phyloP scores from a whole-genome alignment of 306 rosid genomes.

The Betula pendula region DNA sequence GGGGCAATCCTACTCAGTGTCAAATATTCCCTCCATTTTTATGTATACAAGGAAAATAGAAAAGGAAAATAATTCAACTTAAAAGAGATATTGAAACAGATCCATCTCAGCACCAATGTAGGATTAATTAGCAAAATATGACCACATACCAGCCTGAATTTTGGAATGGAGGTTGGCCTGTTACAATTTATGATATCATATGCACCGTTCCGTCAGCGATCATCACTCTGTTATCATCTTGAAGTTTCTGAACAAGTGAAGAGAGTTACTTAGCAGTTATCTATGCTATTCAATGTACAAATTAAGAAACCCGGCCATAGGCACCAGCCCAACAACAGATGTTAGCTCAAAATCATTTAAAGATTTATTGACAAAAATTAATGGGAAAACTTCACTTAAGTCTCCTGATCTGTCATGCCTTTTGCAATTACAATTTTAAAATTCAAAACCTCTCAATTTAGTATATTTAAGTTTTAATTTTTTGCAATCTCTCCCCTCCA shows the following conservation, averaged over 20 bases:
- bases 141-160: constrained; percentile 27
- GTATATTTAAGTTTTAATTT: too few relatives aligned
- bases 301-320: background rate
- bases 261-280: background rate
- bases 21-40: too few relatives aligned
- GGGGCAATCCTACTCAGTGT: too few relatives aligned
- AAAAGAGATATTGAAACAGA: constrained; percentile 8
- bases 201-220: constrained; percentile 69
- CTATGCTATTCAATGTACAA: background rate
- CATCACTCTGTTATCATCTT: constrained; percentile 86
- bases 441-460: too few relatives aligned
- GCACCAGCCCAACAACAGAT: background rate
- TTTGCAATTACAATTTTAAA: too few relatives aligned
- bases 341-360: background rate
- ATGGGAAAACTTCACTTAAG: too few relatives aligned
- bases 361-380: background rate
- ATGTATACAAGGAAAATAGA: background rate
- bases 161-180: constrained; percentile 16
- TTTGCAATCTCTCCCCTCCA: too few relatives aligned
- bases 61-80: constrained; percentile 3
- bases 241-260: constrained; percentile 64
- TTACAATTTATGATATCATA: constrained; percentile 56
- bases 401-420: too few relatives aligned
- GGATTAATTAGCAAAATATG: background rate
- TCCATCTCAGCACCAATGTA: background rate